Evolutionary conservation across 2,329 filamentous ascomycete genomes (phyloP), one percentile per base, ranked within the genome.

Genomic region (Fusarium oxysporum): DNA sequence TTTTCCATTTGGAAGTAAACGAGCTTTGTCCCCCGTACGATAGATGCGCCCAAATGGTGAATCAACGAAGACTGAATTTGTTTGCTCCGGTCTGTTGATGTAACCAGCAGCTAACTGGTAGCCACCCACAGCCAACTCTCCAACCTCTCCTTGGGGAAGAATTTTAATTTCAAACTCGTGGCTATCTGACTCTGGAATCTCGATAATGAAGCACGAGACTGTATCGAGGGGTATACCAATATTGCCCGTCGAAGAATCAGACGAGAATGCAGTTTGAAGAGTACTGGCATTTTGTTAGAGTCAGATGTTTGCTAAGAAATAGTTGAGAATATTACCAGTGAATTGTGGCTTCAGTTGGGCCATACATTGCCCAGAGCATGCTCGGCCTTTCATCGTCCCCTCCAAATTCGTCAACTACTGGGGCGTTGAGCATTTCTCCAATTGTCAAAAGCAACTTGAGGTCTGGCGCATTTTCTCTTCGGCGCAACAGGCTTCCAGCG

Each of bases 311-410:
- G 19, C 47, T 28, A 5, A 43, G 9, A 12, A 25, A 8, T 23
- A 37, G 37, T 28, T 10, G 17, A 16, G 17, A 57, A n/a, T 72
- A 83, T 81, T 78, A 88, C 87, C 89, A 98, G 79, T 98, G 95
- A 64, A 98, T 97, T 0, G 95, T 91, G 12, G 94, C 94, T 82
- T 98, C 95, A 0, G 95, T 98, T 3, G 95, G 95, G 1, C 95
- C 95, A 78, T 98, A 98, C 94, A 97, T 97, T 38, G 92, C 95
- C 88, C 94, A 95, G 2, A 98, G 85, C 47, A 97, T 91, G 73
- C 92, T 91, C 4, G 84, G 79, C 12, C 82, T 82, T 1, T 78
- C 78, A 1, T 81, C 77, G 14, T 85, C 83, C 5, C 89, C 89
- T 10, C 94, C 94, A 84, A 96, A 98, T 78, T 97, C 94, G 40